Percentiles rank a stretch among this genome's conserved stretches.
Evolutionary conservation across 2,329 filamentous ascomycete species (phyloP).

Genomic region (Mycosphaerella sp.): DNA sequence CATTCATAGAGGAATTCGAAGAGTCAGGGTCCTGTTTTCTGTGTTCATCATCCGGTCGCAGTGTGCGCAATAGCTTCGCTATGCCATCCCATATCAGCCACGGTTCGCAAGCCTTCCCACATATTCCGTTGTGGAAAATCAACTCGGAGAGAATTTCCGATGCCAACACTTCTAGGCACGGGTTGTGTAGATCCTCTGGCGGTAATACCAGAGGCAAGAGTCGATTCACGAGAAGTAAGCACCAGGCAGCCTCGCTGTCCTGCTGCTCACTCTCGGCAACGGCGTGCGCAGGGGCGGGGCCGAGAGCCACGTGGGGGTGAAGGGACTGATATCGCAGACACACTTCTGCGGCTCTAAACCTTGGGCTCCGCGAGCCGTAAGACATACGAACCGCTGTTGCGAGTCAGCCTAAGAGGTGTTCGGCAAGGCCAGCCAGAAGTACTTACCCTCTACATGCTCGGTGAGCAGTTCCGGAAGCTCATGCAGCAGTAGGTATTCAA

Average conservation of each 20-base stretch:
- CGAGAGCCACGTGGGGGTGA: constrained; percentile 72
- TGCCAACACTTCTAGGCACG: constrained; percentile 74
- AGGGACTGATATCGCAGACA: constrained; percentile 64
- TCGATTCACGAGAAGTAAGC: constrained; percentile 79
- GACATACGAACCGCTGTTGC: constrained; percentile 23
- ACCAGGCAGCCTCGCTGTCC: constrained; percentile 75
- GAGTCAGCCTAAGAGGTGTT: constrained; percentile 22
- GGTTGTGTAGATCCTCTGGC: constrained; percentile 86
- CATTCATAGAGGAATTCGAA: constrained; percentile 33
- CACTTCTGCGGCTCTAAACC: constrained; percentile 10
- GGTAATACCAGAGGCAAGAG: constrained; percentile 78
- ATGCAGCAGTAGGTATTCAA: constrained; percentile 77
- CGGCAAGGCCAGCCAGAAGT: not conserved
- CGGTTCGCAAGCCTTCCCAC: constrained; percentile 74
- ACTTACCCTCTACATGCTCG: constrained; percentile 69
- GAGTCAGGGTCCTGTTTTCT: constrained; percentile 4
- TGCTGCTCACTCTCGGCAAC: constrained; percentile 50
- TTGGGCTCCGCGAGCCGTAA: constrained; percentile 4
- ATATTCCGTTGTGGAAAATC: constrained; percentile 75
- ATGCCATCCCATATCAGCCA: constrained; percentile 85
- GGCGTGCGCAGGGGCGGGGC: constrained; percentile 59
- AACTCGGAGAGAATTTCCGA: constrained; percentile 85
- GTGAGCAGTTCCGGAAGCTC: constrained; percentile 79
- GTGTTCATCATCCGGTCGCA: constrained; percentile 27
- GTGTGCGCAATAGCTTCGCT: constrained; percentile 57